Base-by-base conservation (phyloP, 2,329 filamentous ascomycete species). In the Chalaropsis ovoidea region DNA sequence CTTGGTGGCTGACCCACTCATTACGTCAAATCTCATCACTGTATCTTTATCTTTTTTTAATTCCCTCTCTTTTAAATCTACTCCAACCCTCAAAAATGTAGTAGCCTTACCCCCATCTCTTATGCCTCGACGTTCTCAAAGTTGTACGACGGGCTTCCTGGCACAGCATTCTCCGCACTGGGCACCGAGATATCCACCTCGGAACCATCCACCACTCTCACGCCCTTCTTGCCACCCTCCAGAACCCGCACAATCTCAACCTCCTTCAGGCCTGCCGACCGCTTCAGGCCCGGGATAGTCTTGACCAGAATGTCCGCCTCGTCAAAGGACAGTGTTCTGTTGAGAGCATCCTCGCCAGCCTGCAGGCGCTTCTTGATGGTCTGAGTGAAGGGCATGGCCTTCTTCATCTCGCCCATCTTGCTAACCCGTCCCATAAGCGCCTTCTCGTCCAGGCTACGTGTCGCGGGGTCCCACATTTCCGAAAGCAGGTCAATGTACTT, bases 341-440 rank as follows among this genome's bases (percentile, higher is more conserved):
- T 86, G 72, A 97, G 86, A 10, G 96, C 90, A 1, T 77, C 80
- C 76, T 93, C 85, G 68, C 89, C 87, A 62, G 81, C 80, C 66
- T 90, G 80, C 65, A 99, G 82, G 63, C 89, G 85, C 75, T 84
- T 89, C 86, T 96, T 96, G 68, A 97, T 79, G 6, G 75, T 77
- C 77, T 97, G 92, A 62, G 96, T 86, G 73, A 96, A 97, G 0
- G 94, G 94, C 93, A 97, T 97, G 1, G 91, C 93, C 78, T 95
- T 94, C 84, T 97, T 99, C 82, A 91, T 90, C 77, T 95, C 89
- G 54, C 85, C 86, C 72, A 90, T 81, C 80, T 95, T 95, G 70
- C 85, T 85, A 67, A 96, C 86, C 72, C 86, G 83, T 70, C 85
- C 86, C 71, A 86, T 89, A 60, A 96, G 79, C 66, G 84, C 85